Base-by-base conservation (phyloP, 495 filamentous ascomycete genomes). In the Penicillium cosmopolitanum region DNA sequence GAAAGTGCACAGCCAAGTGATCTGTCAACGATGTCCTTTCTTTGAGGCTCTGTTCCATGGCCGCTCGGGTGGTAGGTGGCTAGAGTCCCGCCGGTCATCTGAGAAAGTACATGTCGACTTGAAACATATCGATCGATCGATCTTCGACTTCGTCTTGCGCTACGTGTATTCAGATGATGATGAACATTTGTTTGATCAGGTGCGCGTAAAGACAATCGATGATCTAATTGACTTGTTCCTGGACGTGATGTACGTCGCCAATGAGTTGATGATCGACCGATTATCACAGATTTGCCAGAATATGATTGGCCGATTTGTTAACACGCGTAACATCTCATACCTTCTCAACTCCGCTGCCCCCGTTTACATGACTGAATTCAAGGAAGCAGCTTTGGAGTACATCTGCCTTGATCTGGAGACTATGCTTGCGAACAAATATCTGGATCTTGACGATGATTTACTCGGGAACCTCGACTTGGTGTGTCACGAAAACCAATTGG, bases 181-280 rank as follows among this genome's bases (percentile, higher is more conserved):
- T 3, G 82, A 85, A 28, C 86, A 90, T 51, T 78, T 97, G 12
- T 97, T 98, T 65, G 87, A 96, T 56, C 82, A 89, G 50, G 81
- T 93, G 19, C 80, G 88, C 18, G 81, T 82, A 52, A 82, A 84
- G 31, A 84, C 87, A 56, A 75, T 96, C 16, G 92, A 96, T 53
- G 87, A 90, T 50, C 93, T 96, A 59, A 82, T 93, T 10, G 92
- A 97, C 63, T 77, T 95, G 34, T 77, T 97, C n/a, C 82, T 98
- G 75, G 94, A 97, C 58, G 91, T 98, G 33, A 87, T 96, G 82
- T 88, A 85, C 55, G 88, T 92, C 38, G 90, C 92, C 9, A 90
- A 98, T 66, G 95, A 98, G 65, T 79, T 98, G 58, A 96, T 98
- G 93, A 83, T 98, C 36, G 94, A 97, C 68, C 80, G 92, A 28